Conservation (phyloP, 2,329 filamentous ascomycete genomes). For the Pyrenophora graminea region DNA sequence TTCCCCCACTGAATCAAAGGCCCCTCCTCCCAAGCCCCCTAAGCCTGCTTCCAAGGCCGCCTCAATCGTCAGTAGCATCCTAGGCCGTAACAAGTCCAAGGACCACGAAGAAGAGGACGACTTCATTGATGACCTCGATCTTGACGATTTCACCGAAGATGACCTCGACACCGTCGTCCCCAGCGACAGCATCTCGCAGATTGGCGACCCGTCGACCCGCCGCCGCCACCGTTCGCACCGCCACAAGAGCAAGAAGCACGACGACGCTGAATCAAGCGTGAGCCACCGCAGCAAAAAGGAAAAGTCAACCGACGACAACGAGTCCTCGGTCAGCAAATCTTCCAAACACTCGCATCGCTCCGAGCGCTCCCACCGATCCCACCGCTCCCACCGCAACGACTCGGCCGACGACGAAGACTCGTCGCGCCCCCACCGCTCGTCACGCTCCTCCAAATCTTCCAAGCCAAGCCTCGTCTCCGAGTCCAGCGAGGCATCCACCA, state of each 20-base stretch:
- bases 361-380: slow-evolving; percentile 21
- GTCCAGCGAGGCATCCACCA: slow-evolving; percentile 42
- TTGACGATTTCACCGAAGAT: slow-evolving; percentile 35
- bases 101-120: slow-evolving; percentile 28
- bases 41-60: slow-evolving; percentile 33
- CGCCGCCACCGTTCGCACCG: slow-evolving; percentile 35
- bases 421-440: slow-evolving; percentile 21
- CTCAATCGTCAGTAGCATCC: slow-evolving; percentile 44
- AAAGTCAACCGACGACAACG: slow-evolving; percentile 12
- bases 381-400: slow-evolving; percentile 31
- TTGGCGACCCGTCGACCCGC: slow-evolving; percentile 32
- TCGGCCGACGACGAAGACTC: slow-evolving; percentile 25
- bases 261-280: slow-evolving; percentile 22
- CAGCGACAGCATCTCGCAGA: slow-evolving; percentile 54
- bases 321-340: slow-evolving; percentile 34
- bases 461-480: slow-evolving; percentile 34
- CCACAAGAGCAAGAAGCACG: slow-evolving; percentile 16
- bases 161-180: slow-evolving; percentile 53
- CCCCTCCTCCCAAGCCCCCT: slow-evolving; percentile 22
- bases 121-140: slow-evolving; percentile 45
- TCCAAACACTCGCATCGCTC: slow-evolving; percentile 28
- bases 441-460: slow-evolving; percentile 15
- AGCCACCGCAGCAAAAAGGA: slow-evolving; percentile 25
- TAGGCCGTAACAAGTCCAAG: slow-evolving; percentile 42
- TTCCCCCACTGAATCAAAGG: slow-evolving; percentile 30